Conservation (phyloP, 108 stramenopile genomes). For the Cyclotella kingstonii region DNA sequence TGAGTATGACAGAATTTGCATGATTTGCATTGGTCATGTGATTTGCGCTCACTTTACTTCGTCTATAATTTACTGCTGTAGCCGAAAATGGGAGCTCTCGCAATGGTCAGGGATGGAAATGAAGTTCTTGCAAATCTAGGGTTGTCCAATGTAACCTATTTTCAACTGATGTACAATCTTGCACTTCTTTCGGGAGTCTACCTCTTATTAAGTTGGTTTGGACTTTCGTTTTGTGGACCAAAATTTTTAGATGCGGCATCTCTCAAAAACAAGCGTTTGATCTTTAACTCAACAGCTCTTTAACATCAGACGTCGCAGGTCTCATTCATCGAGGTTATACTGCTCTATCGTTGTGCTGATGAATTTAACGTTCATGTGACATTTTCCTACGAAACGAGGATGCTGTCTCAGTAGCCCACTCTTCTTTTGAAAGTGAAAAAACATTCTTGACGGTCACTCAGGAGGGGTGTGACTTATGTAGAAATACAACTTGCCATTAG, state of each 20-base stretch:
- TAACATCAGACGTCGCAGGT: no score
- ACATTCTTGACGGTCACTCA: no score
- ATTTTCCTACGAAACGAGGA: not conserved
- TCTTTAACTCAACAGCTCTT: not conserved
- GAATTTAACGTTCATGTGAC: no score
- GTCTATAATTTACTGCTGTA: not conserved
- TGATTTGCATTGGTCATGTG: not conserved
- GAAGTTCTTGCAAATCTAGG: conserved; percentile 76
- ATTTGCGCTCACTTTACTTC: not conserved
- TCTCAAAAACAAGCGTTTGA: no score
- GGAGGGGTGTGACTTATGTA: no score
- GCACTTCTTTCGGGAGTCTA: conserved; percentile 49
- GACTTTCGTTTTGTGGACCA: conserved; percentile 46
- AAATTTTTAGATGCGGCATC: conserved; percentile 29
- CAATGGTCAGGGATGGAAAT: conserved; percentile 78
- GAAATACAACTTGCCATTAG: no score
- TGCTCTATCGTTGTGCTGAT: not conserved
- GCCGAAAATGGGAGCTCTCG: conserved; percentile 80
- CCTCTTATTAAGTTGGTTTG: conserved; percentile 58
- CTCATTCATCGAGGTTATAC: no score
- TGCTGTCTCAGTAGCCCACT: not conserved
- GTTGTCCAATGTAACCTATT: conserved; percentile 49
- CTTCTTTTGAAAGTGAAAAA: no score
- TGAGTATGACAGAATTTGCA: not conserved
- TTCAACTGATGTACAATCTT: conserved; percentile 51